Percentiles rank a stretch among this genome's conserved stretches.
phyloP scores from a whole-genome alignment of 106 monocot genomes.

The Dendrobium officinale region DNA sequence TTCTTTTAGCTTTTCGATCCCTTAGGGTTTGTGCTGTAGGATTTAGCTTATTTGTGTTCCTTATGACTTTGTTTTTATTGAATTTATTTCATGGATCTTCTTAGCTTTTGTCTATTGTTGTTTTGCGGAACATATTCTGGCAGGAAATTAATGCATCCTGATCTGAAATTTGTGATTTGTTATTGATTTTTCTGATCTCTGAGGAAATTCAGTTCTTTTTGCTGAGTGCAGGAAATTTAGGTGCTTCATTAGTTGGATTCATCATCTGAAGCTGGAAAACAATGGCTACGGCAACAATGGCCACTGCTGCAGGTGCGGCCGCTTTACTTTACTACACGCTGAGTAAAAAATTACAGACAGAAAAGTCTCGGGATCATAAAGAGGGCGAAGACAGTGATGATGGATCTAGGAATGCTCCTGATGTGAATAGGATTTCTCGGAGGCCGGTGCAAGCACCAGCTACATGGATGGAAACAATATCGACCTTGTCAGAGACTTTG shows the following conservation, averaged over 20 bases:
- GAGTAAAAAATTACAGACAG: conserved; percentile 13
- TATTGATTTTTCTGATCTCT: neutral
- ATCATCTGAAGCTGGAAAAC: neutral
- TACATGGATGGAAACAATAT: conserved; percentile 90
- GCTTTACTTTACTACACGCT: conserved; percentile 26
- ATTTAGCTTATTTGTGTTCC: neutral
- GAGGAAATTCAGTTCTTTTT: neutral
- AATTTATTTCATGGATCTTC: neutral
- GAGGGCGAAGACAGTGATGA: conserved; percentile 7
- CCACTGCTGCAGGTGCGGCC: conserved; percentile 21
- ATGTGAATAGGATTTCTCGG: conserved; percentile 1
- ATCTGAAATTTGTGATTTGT: neutral
- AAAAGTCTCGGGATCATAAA: conserved; percentile 4
- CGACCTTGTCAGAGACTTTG: conserved; percentile 91
- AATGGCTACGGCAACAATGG: conserved; percentile 20
- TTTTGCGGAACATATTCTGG: neutral
- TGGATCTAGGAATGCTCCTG: conserved; percentile 7
- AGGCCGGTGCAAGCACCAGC: conserved; percentile 70
- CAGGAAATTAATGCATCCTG: neutral
- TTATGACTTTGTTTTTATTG: neutral
- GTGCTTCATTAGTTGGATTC: neutral
- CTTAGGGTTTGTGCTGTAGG: neutral
- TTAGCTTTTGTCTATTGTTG: neutral
- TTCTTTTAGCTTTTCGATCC: neutral
- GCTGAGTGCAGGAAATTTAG: neutral